phyloP scores from a whole-genome alignment of 257 asterid genomes.

The Asclepias syriaca region DNA sequence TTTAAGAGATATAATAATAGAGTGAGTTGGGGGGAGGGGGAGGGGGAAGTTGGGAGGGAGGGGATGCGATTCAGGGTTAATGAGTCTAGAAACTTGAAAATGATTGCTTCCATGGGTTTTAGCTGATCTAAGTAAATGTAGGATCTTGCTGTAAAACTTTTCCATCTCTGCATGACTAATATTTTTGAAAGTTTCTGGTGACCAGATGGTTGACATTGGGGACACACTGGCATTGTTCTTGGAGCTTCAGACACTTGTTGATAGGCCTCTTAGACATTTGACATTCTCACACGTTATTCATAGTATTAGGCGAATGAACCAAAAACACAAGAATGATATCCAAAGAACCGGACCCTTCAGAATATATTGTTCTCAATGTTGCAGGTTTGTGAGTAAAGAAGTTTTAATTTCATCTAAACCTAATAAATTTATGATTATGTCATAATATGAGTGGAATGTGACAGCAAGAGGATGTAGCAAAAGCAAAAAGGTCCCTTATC shows the following conservation, averaged over 20 bases:
- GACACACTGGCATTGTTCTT: conserved; percentile 70
- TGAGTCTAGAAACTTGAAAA: neutral
- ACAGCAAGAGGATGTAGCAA: conserved; percentile 87
- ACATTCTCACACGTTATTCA: conserved; percentile 75
- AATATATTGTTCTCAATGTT: conserved; percentile 65
- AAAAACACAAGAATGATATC: conserved; percentile 83
- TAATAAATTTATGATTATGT: conserved; percentile 9
- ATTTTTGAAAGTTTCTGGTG: neutral
- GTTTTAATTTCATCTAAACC: conserved; percentile 3
- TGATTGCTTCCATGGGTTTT: neutral
- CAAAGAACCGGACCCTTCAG: conserved; percentile 73
- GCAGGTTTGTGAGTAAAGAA: conserved; percentile 47
- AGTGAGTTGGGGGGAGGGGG: neutral
- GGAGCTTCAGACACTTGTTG: conserved; percentile 91
- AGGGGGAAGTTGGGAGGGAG: too few relatives aligned
- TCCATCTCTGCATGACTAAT: neutral
- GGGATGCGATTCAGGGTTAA: too few relatives aligned
- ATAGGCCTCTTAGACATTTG: conserved; percentile 47
- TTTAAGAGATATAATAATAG: neutral
- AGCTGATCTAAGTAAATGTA: neutral
- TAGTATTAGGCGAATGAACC: conserved; percentile 68
- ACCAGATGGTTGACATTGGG: conserved; percentile 52
- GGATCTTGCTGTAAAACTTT: neutral
- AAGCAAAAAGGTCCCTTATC: conserved; percentile 73
- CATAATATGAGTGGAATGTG: conserved; percentile 11